A percentile compares a stretch with the other conserved stretches of the same genome.
phyloP scores from a whole-genome alignment of 2,329 filamentous ascomycete species.

The Xylaria sp. region DNA sequence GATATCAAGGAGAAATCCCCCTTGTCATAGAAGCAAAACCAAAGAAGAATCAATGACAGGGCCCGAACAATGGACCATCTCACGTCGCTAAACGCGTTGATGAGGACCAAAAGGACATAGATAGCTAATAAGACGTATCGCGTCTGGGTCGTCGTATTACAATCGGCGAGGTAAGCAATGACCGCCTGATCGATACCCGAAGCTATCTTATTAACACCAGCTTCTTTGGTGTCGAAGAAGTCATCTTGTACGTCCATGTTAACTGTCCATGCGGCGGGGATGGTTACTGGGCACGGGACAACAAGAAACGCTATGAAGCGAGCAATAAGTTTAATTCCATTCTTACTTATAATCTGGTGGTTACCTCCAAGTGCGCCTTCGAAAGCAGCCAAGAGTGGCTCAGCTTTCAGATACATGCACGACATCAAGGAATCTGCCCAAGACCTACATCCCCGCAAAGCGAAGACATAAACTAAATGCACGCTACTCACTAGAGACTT shows the following conservation, averaged over 20 bases:
- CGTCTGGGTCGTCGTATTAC: not conserved
- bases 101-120: constrained; percentile 2
- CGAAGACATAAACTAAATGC: not conserved
- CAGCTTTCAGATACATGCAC: constrained; percentile 16
- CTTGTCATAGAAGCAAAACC: constrained; percentile 20
- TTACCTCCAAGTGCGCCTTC: constrained; percentile 4
- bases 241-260: constrained; percentile 21
- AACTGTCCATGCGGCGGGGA: not conserved
- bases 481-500: not conserved
- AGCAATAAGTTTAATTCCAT: not conserved
- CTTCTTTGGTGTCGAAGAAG: not conserved
- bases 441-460: constrained; percentile 3
- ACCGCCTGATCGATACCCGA: not conserved
- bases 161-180: constrained; percentile 12
- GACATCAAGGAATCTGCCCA: not conserved
- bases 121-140: constrained; percentile 2
- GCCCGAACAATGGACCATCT: constrained; percentile 14
- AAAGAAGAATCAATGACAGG: constrained; percentile 18
- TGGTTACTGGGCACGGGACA: too few relatives aligned
- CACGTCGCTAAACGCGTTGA: not conserved
- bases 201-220: not conserved
- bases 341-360: constrained; percentile 5
- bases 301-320: not conserved
- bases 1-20: constrained; percentile 26
- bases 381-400: constrained; percentile 7